Base-by-base conservation (phyloP, 2,329 filamentous ascomycete species). In the Karstenula rhodostoma region DNA sequence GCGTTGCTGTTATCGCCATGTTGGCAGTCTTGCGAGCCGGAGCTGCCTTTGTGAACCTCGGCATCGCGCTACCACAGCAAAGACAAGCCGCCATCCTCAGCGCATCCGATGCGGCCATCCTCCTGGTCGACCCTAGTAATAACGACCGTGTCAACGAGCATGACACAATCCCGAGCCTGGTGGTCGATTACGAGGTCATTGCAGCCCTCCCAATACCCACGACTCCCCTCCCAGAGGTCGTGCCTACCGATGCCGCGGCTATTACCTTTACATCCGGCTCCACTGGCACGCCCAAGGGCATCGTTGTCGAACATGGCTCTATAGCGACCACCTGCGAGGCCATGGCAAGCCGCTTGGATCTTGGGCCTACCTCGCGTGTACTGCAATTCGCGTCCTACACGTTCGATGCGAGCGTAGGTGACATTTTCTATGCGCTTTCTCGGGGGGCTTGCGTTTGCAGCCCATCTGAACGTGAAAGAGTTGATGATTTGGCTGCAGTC, bases 291-390 rank as follows among this genome's bases (percentile, higher is more conserved):
- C 83, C 85, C 0, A 85, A 85, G 57, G 87, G 85, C 2, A 83
- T 87, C n/a, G 85, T 87, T 33, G 85, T 89, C 59, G 86, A 85
- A 9, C 88, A 90, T 65, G 77, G 79, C 0, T 82, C 86, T 0
- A 75, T 90, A 0, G 84, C 84, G 5, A 85, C 85, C 27, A 42
- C 52, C 37, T 53, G 55, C 33, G 25, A 40, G 19, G 53, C 25
- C 25, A 52, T 62, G n/a, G 57, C 57, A 13, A 46, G 88, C 8
- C 83, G 87, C 6, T 79, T 87, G 5, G 66, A 74, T 47, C 75
- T 73, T 23, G 62, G 66, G 1, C 66, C 81, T 0, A 82, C 83
- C 58, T 82, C 82, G 13, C 85, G 84, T 58, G 25, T 60, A 5
- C 64, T 78, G 5, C 73, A 79, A 47, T 78, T 74, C 53, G 66